Percentiles rank a stretch among this genome's conserved stretches.
Evolutionary conservation across 176 grass and related monocot species (phyloP).

Genomic region (Zizania latifolia): DNA sequence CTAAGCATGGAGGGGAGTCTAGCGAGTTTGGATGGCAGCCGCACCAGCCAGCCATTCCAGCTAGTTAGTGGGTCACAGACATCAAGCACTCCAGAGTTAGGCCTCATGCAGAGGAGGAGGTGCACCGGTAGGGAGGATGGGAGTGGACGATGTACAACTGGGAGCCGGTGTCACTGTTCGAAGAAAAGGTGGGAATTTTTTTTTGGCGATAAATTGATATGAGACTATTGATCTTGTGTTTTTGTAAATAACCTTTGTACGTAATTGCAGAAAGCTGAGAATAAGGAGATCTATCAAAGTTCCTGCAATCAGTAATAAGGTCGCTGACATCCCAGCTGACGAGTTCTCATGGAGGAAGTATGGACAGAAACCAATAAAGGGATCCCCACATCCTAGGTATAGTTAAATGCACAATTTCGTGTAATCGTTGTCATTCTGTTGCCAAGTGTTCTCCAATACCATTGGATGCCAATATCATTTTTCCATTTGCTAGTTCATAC

Average conservation of each 20-base stretch:
- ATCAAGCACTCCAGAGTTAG: conserved; percentile 54
- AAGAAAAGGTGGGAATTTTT: conserved; percentile 79
- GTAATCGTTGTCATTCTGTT: neutral
- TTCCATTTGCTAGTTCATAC: neutral
- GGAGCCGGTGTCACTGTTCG: conserved; percentile 74
- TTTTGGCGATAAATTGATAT: neutral
- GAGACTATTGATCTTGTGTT: neutral
- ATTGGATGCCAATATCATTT: neutral
- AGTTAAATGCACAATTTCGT: neutral
- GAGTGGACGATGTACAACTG: conserved; percentile 51
- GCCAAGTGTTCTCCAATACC: neutral
- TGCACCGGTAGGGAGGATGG: conserved; percentile 70
- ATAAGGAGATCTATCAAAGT: conserved; percentile 95
- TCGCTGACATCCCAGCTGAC: conserved; percentile 85
- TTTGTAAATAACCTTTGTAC: neutral
- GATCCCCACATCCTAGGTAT: conserved; percentile 98
- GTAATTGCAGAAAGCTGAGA: conserved; percentile 63
- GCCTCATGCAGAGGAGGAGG: conserved; percentile 52
- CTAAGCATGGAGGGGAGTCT: conserved; percentile 91
- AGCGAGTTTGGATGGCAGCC: conserved; percentile 62
- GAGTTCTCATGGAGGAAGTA: conserved; percentile 98
- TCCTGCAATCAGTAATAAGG: conserved; percentile 92
- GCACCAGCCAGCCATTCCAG: conserved; percentile 48
- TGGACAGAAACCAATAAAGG: conserved; percentile 98
- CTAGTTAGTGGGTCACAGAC: conserved; percentile 63